Conservation (phyloP, 306 rosid genomes). For the Malus sylvestris region DNA sequence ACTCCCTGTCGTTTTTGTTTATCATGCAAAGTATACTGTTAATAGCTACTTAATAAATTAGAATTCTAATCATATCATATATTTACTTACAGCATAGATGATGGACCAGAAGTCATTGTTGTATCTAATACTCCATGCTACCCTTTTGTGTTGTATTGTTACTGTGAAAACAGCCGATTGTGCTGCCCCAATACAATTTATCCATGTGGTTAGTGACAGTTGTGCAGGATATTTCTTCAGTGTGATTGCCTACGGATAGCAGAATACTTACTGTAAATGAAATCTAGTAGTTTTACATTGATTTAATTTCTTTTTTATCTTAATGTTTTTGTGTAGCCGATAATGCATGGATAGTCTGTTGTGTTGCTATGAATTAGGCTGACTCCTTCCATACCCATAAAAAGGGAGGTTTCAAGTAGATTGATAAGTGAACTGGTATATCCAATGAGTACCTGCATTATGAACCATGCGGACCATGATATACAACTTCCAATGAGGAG, state of each 20-base stretch:
- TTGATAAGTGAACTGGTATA: background rate
- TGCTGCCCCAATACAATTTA: constrained; percentile 30
- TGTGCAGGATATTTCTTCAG: constrained; percentile 46
- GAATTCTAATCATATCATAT: background rate
- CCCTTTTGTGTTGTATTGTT: constrained; percentile 18
- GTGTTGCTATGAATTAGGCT: background rate
- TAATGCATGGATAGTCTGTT: background rate
- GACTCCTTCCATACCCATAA: background rate
- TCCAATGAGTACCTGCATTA: constrained; percentile 34
- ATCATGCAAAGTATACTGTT: background rate
- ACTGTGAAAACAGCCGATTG: constrained; percentile 34
- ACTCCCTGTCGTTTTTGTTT: constrained; percentile 17
- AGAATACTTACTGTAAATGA: background rate
- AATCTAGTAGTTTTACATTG: background rate
- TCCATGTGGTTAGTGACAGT: constrained; percentile 38
- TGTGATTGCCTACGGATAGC: constrained; percentile 19
- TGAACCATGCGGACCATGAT: constrained; percentile 41
- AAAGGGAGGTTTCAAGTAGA: background rate
- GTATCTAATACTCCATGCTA: constrained; percentile 22
- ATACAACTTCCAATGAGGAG: constrained; percentile 37
- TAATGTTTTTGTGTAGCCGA: background rate
- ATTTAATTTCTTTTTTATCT: background rate
- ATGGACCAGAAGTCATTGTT: constrained; percentile 24
- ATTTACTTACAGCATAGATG: constrained; percentile 21
- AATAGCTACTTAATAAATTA: background rate